phyloP scores from a whole-genome alignment of 257 asterid species.

The Solanum virginianum region DNA sequence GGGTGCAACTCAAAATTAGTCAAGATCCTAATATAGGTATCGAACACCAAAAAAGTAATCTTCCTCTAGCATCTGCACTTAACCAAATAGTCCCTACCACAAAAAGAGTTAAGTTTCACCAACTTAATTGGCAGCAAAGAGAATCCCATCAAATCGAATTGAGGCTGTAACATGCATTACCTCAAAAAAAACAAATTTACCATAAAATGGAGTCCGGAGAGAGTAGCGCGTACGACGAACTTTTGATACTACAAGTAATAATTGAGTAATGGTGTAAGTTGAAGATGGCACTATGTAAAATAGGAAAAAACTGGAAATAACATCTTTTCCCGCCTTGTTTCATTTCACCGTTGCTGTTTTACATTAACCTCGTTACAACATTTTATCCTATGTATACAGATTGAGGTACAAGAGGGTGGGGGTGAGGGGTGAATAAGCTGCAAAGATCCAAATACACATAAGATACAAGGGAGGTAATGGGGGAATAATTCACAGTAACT shows the following conservation, averaged over 20 bases:
- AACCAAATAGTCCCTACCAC: neutral
- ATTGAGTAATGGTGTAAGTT: no score
- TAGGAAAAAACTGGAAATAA: neutral
- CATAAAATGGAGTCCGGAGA: neutral
- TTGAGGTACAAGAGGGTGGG: constrained; percentile 2
- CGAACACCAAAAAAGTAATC: neutral
- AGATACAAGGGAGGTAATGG: neutral
- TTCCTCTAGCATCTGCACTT: neutral
- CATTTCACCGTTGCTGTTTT: constrained; percentile 1
- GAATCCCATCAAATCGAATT: neutral
- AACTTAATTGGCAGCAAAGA: neutral
- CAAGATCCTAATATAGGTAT: no score
- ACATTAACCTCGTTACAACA: constrained; percentile 5
- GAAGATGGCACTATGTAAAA: neutral
- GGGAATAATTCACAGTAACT: constrained; percentile 5
- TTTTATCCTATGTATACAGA: constrained; percentile 26
- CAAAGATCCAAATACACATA: constrained; percentile 4
- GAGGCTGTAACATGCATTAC: neutral
- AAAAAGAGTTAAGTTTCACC: neutral
- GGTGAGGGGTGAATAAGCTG: neutral
- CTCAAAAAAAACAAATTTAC: neutral
- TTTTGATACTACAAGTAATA: neutral
- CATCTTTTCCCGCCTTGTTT: constrained; percentile 1
- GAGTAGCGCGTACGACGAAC: neutral
- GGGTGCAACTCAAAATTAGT: neutral